Evolutionary conservation across 768 basidiomycete species (phyloP), one percentile per base, ranked within the genome.

Genomic region (Dendrothele bispora): DNA sequence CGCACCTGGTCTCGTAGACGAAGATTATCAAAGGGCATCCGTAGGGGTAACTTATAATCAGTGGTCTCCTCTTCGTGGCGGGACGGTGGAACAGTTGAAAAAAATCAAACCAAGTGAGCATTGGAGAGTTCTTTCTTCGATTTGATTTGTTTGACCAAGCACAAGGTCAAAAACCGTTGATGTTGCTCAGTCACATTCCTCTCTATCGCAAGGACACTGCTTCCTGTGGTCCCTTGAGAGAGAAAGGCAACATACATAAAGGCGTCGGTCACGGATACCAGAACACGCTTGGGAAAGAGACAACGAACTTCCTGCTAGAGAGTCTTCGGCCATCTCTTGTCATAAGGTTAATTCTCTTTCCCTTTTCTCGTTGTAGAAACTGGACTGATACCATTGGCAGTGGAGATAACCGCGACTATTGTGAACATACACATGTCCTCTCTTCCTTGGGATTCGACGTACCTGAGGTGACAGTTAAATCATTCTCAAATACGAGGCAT

Each of bases 361-460:
- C 1, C n/a, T 24, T 21, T 10, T 42, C 34, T 15, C 15, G 35
- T 38, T 29, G 18, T 48, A 22, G n/a, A 44, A 43, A 25, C 51
- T 36, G n/a, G 32, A 41, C 25, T 45, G n/a, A 17, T 47, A 39
- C 41, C 22, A 46, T 44, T n/a, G 34, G 17, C 53, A 90, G 89
- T 58, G 94, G 85, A 5, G 92, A 98, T 66, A 90, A 95, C 63
- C 88, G 91, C 41, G 94, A 97, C 65, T 90, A 90, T 57, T 98
- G 94, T 58, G 89, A 91, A 55, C 77, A 86, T 57, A 67, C 88
- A 90, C 62, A 67, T 67, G 27, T 53, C 69, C 7, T 59, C 63
- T 3, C 55, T 51, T n/a, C 17, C 58, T 63, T 36, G 39, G 43
- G 32, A 51, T 59, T 28, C 43, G 46, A 14, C 3, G 70, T 85